Evolutionary conservation across 495 filamentous ascomycete species (phyloP), one percentile per base, ranked within the genome.

Genomic region (Penicillium nucicola): DNA sequence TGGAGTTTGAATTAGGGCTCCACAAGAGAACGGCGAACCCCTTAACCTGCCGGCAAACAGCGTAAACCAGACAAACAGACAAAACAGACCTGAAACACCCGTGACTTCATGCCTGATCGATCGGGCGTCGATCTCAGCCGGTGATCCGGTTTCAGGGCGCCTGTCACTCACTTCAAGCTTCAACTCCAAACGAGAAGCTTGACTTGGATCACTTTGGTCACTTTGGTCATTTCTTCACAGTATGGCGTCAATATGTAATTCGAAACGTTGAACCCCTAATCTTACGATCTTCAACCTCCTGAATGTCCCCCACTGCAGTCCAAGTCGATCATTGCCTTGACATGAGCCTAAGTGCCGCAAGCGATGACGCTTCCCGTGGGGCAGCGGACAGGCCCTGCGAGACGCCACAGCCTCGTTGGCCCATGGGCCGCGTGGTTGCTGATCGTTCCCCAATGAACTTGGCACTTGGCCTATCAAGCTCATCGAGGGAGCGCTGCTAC

Each of bases 351-450:
- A 44, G 55, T 53, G 48, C 61, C 55, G 58, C 55, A 58, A 36
- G 28, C 57, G 58, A 64, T 64, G 61, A 64, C 61, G 61, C 58
- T 42, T 14, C 30, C 37, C 53, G 60, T 63, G 60, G 60, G 57
- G 54, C 61, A 22, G 31, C 51, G 42, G 52, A 50, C 48, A 45
- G 38, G 32, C 51, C 42, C 41, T 52, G 55, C 42, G 48, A 45
- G 42, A 45, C 38, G 45, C 45, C 47, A 48, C 32, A 41, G 48
- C 45, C 42, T 64, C 58, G 58, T 64, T 64, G 61, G 58, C 34
- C 54, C 32, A 19, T 64, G 50, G 53, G 49, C 61, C 61, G 58
- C 58, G 58, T 62, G 58, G 45, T 62, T 19, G 61, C 42, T 56
- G 57, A 61, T 64, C 61, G 5, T 52, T 52, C 49, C 50, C 52